Conservation (phyloP, 106 monocot species). For the Acanthochlamys bracteata region DNA sequence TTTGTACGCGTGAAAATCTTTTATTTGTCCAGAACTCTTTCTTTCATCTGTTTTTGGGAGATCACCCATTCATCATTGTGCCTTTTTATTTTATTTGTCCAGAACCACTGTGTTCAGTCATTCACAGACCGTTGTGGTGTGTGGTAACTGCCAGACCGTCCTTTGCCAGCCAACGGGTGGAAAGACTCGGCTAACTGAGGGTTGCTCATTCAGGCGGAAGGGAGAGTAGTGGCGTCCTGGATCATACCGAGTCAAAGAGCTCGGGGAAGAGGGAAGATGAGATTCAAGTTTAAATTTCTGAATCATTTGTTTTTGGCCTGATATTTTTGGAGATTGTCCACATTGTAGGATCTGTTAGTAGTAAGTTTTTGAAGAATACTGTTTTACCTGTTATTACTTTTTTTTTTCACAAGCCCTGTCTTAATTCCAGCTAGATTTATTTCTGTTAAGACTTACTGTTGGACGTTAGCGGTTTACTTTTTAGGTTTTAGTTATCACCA, state of each 20-base stretch:
- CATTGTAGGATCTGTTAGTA: not conserved
- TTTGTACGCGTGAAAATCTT: too few species aligned
- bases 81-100: slow-evolving; percentile 1
- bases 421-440: too few species aligned
- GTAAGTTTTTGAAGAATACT: not conserved
- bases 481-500: too few species aligned
- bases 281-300: not conserved
- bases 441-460: too few species aligned
- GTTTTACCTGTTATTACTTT: not conserved
- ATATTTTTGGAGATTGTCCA: not conserved
- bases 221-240: slow-evolving; percentile 6
- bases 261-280: too few species aligned
- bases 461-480: too few species aligned
- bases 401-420: too few species aligned
- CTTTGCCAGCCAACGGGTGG: slow-evolving; percentile 54
- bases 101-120: slow-evolving; percentile 60
- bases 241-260: not conserved
- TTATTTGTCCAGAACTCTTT: too few species aligned
- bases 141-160: slow-evolving; percentile 41
- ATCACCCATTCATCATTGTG: too few species aligned
- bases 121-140: slow-evolving; percentile 56
- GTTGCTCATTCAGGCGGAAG: slow-evolving; percentile 53
- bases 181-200: slow-evolving; percentile 42
- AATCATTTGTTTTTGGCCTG: not conserved
- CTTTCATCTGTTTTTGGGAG: too few species aligned